phyloP scores from a whole-genome alignment of 768 basidiomycete species.

The Leccinum barrowsii region DNA sequence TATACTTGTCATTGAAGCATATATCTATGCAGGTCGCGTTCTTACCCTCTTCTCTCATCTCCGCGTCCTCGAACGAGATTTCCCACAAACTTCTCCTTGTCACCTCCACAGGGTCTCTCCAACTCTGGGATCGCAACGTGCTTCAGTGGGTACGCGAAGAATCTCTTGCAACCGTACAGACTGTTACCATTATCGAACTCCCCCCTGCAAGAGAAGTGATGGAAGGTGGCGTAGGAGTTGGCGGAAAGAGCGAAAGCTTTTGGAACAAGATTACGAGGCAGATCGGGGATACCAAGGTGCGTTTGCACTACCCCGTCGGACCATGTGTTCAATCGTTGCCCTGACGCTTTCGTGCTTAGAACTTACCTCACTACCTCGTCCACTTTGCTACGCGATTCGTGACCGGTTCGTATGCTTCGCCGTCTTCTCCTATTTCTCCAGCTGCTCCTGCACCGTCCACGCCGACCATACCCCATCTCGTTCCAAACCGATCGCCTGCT shows the following conservation, averaged over 20 bases:
- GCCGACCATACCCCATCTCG: constrained; percentile 17
- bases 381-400: constrained; percentile 70
- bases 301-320: neutral
- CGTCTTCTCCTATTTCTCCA: constrained; percentile 33
- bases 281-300: constrained; percentile 55
- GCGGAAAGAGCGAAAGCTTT: constrained; percentile 41
- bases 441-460: neutral
- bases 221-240: constrained; percentile 3
- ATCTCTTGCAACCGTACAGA: constrained; percentile 57
- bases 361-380: constrained; percentile 65
- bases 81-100: constrained; percentile 47
- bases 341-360: constrained; percentile 35
- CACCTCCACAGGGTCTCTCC: constrained; percentile 73
- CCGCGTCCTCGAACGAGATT: constrained; percentile 33
- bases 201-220: constrained; percentile 48
- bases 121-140: constrained; percentile 63
- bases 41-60: constrained; percentile 40
- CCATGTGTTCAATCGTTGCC: neutral
- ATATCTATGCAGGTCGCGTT: constrained; percentile 43
- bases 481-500: constrained; percentile 25
- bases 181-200: constrained; percentile 73
- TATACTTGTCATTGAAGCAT: neutral
- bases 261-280: constrained; percentile 52
- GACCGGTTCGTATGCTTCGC: constrained; percentile 60
- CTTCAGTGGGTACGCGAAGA: constrained; percentile 82